Evolutionary conservation across 768 basidiomycete genomes (phyloP).

Genomic region (Terana coerulea): DNA sequence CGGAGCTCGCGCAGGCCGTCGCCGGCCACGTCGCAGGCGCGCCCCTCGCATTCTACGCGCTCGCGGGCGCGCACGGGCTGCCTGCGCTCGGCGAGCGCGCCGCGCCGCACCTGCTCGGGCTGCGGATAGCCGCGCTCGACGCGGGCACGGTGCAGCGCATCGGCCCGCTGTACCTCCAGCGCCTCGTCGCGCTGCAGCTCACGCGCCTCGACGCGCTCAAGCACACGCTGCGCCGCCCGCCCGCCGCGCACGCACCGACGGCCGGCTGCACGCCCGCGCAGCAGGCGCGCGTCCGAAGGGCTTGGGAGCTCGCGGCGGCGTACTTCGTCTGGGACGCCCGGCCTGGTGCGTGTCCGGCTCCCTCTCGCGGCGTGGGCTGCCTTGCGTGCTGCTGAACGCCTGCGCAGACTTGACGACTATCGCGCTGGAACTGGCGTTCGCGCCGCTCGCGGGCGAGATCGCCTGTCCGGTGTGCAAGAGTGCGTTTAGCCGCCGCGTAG

Average conservation of each 20-base stretch:
- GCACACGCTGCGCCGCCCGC: constrained; percentile 68
- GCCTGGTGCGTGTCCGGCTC: constrained; percentile 18
- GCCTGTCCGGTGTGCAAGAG: constrained; percentile 66
- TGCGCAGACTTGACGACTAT: constrained; percentile 62
- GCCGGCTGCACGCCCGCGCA: constrained; percentile 62
- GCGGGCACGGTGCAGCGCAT: constrained; percentile 70
- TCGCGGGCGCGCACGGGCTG: constrained; percentile 63
- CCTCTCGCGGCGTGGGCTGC: background rate
- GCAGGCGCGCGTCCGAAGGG: constrained; percentile 73
- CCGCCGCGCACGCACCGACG: constrained; percentile 69
- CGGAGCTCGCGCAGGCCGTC: constrained; percentile 54
- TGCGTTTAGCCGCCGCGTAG: constrained; percentile 60
- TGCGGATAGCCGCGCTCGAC: constrained; percentile 58
- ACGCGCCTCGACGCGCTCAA: constrained; percentile 80
- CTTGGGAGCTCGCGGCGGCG: constrained; percentile 40
- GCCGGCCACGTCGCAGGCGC: constrained; percentile 63
- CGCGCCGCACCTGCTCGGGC: constrained; percentile 70
- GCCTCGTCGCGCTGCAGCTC: constrained; percentile 79
- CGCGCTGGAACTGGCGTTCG: constrained; percentile 67
- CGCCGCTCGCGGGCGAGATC: constrained; percentile 63
- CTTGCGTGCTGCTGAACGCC: background rate
- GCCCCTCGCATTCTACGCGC: constrained; percentile 69
- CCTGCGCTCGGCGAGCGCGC: constrained; percentile 71
- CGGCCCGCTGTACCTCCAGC: constrained; percentile 73
- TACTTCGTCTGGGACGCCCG: background rate